Evolutionary conservation across 345 rosid genomes (phyloP), one percentile per base, ranked within the genome.

Genomic region (Populus pruinosa): DNA sequence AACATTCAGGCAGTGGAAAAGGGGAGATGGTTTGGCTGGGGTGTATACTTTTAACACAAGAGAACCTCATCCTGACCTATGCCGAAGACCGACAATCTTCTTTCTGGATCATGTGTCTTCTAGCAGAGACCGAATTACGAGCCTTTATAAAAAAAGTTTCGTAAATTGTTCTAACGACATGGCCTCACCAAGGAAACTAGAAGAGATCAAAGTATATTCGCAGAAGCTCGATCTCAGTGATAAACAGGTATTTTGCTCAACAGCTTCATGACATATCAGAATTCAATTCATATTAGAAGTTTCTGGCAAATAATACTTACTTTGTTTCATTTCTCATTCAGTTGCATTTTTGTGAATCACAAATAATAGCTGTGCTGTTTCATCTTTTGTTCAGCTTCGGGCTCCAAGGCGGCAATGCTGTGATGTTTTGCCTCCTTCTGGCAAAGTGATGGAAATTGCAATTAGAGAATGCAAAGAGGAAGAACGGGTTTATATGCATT

Each of bases 371-470:
- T 10, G 41, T 0, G 18, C 1, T 23, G 11, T 43, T 62, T 39
- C 65, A 27, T 38, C 8, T 55, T 39, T 77, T 4, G 4, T 83
- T 69, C 80, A 91, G 97, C 78, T 96, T 83, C 83, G 66, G 78
- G 94, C 96, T 44, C 98, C 97, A 0, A 90, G 97, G 78, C 83
- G 99, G 79, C 97, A 93, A 2, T 96, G 99, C 36, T 96, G 98
- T 82, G 92, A 96, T 41, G 83, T 92, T 35, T 84, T 90, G 55
- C 90, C 92, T 27, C 87, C 98, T 50, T 81, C 90, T 16, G 82
- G 85, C 10, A 69, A 82, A 70, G 78, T 87, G 61, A 83, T 96
- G 91, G 93, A 92, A 67, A 81, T 96, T 68, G 83, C 80, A 67
- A 76, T 95, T 6, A 86, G 94, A 82, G 93, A 89, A 67, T 96